Conservation (phyloP, 306 rosid species). For the Arachis stenosperma region DNA sequence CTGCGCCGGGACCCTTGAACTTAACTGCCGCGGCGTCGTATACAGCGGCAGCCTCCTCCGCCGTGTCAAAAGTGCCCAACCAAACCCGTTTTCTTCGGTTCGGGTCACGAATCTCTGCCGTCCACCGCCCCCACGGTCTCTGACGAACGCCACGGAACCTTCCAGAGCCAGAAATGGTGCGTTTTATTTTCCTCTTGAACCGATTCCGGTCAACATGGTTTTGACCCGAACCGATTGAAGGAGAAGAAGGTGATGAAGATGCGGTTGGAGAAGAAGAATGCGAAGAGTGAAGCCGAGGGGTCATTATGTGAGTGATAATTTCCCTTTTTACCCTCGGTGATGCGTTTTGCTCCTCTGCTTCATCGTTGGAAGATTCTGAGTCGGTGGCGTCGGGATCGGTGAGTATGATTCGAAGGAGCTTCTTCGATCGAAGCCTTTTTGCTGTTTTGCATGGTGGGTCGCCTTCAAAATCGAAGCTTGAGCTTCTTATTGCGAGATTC, state of each 20-base stretch:
- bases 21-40: constrained; percentile 74
- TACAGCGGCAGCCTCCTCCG: constrained; percentile 76
- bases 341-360: constrained; percentile 39
- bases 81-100: constrained; percentile 61
- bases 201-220: constrained; percentile 6
- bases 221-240: background rate
- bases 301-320: constrained; percentile 50
- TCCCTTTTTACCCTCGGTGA: constrained; percentile 43
- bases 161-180: background rate
- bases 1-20: constrained; percentile 66
- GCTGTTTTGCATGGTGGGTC: constrained; percentile 39
- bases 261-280: constrained; percentile 3
- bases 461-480: constrained; percentile 29
- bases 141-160: constrained; percentile 72
- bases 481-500: background rate
- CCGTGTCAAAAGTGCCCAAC: constrained; percentile 87
- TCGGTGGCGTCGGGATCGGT: constrained; percentile 83
- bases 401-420: constrained; percentile 65
- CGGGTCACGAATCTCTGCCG: constrained; percentile 90
- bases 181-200: constrained; percentile 32
- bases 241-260: background rate
- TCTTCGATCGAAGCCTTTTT: constrained; percentile 23
- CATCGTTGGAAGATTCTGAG: constrained; percentile 73
- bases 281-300: constrained; percentile 22
- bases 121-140: constrained; percentile 93